Base-by-base conservation (phyloP, 2,329 filamentous ascomycete species). In the Alternaria rosae region DNA sequence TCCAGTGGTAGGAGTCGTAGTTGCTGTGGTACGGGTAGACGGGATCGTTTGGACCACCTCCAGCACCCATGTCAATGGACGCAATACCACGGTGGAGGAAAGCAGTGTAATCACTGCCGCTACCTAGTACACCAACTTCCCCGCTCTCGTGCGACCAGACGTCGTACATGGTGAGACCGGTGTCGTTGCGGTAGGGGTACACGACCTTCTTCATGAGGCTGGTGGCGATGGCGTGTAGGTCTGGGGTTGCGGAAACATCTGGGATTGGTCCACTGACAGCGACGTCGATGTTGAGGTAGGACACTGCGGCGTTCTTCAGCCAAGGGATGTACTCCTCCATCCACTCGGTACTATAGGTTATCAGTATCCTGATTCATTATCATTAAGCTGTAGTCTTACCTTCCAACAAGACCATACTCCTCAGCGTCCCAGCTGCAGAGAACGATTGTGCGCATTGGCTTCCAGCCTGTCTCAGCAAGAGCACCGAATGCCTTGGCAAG, bases 261-360 rank as follows among this genome's bases (percentile, higher is more conserved):
- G 76, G 82, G 6, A 79, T 73, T 5, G 78, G 81, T 0, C 84
- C 84, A 6, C 80, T 79, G 3, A 82, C 80, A 0, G 82, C 85
- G 3, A 84, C 78, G 45, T 86, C 85, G 32, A 86, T 76, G 68
- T 86, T 86, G 50, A 86, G 76, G 54, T 86, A 85, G 0, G 82
- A 80, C 4, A 84, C 78, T 3, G 80, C 79, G 6, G 81, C 76
- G 3, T 69, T 76, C 50, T 77, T 80, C 38, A 85, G 71, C 82
- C 82, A 84, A 3, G 80, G 81, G 20, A 83, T 73, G 70, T 82
- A 83, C 65, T 84, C 83, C 65, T 85, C 83, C 47, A 84, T 79
- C 81, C 82, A 84, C 64, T 85, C 83, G 1, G 82, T 84, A 21
- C 78, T 81, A 44, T 7, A 17, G 13, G 38, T 69, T 23, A 62